Evolutionary conservation across 2,329 filamentous ascomycete genomes (phyloP).

Genomic region (Scedosporium dehoogii): DNA sequence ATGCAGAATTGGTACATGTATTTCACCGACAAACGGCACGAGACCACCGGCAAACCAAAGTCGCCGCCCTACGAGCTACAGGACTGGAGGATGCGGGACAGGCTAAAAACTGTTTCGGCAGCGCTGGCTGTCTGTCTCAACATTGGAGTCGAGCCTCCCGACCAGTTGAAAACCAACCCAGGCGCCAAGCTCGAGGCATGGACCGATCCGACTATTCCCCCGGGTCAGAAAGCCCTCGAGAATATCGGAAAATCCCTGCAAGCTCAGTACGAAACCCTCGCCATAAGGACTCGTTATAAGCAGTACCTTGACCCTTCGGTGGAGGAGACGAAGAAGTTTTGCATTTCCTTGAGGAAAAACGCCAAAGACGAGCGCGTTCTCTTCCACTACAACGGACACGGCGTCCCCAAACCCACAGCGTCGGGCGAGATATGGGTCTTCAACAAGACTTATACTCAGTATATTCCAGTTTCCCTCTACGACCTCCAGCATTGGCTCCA

Average conservation of each 20-base stretch:
- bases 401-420: slow-evolving; percentile 87
- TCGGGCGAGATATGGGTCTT: slow-evolving; percentile 99
- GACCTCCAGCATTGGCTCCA: slow-evolving; percentile 94
- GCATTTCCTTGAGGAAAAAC: slow-evolving; percentile 77
- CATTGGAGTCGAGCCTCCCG: slow-evolving; percentile 93
- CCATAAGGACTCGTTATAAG: slow-evolving; percentile 93
- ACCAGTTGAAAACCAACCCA: slow-evolving; percentile 90
- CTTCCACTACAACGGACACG: slow-evolving; percentile 98
- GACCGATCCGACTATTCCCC: slow-evolving; percentile 80
- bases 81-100: slow-evolving; percentile 96
- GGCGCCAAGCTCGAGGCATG: slow-evolving; percentile 93
- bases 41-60: slow-evolving; percentile 83
- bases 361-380: slow-evolving; percentile 92
- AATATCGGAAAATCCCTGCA: slow-evolving; percentile 95
- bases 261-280: slow-evolving; percentile 89
- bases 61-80: slow-evolving; percentile 57
- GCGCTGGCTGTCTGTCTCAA: slow-evolving; percentile 92
- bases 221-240: slow-evolving; percentile 76
- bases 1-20: slow-evolving; percentile 97
- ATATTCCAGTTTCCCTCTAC: slow-evolving; percentile 92
- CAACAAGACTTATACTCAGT: slow-evolving; percentile 97
- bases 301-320: slow-evolving; percentile 93
- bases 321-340: slow-evolving; percentile 95
- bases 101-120: slow-evolving; percentile 92
- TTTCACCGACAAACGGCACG: slow-evolving; percentile 95